Evolutionary conservation across 2,329 filamentous ascomycete genomes (phyloP), one percentile per base, ranked within the genome.

Genomic region (Aureobasidium sp.): DNA sequence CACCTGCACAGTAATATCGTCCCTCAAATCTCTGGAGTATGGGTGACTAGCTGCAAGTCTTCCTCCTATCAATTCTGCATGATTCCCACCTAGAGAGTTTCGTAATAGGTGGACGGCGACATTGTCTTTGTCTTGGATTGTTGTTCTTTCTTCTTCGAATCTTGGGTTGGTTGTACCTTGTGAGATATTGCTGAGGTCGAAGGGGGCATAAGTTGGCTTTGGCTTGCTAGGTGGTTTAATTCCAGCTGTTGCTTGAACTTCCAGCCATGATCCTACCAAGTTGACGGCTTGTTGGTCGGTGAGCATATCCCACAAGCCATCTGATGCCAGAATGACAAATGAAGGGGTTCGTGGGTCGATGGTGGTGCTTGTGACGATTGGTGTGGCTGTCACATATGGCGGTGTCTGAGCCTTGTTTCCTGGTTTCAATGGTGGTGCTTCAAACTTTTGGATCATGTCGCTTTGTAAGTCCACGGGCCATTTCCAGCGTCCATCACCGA

Each of bases 401-500:
- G 85, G 86, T 0, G 84, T 82, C 57, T 76, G 71, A 68, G 66
- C 67, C 62, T 65, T 71, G 16, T 67, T 71, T 15, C 76, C 73
- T 2, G 81, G 79, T 0, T 77, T 48, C 0, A 77, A 66, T 2
- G 63, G 48, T n/a, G 78, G 77, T 49, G 80, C 82, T 69, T 76
- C 82, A 72, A 78, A 84, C 55, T 77, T 76, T 62, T 71, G 68
- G 64, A 77, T 75, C 21, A 79, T 72, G 3, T 76, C 70, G 37
- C 74, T 69, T 62, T 81, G 76, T 6, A 83, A 71, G 2, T 79
- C 76, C 15, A 79, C 68, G 4, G 81, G 70, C 84, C 85, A 89
- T 70, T 90, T 90, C 84, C 84, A 88, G 62, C 82, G 78, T 55
- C 81, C 78, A 69, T 90, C 86, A 16, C 87, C 87, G 68, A 90